Base-by-base conservation (phyloP, 1,284 basidiomycete species). In the Earliella scabrosa region DNA sequence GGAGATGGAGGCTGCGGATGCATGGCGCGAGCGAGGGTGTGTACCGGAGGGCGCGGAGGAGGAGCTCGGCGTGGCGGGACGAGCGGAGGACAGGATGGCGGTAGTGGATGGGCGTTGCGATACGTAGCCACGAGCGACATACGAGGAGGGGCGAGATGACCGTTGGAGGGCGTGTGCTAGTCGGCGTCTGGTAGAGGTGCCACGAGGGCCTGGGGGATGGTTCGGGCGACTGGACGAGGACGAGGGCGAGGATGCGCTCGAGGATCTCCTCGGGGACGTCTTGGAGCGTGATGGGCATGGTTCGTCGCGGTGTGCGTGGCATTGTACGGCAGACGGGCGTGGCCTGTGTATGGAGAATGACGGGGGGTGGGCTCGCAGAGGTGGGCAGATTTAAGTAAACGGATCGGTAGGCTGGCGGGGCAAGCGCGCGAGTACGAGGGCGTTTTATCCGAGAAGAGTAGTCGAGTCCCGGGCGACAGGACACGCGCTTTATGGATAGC, bases 221-320 rank as follows among this genome's bases (percentile, higher is more conserved):
- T 32, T 52, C 50, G 54, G 63, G 27, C 62, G 61, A 8, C 63
- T 64, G 35, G 68, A 71, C 51, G 50, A 81, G 67, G 16, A 71
- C 68, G 58, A 77, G 73, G 0, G 71, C 58, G 54, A 85, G 75
- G 58, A 85, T 81, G 56, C 76, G 77, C 54, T 79, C 77, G 52
- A 85, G 70, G 59, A 85, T 73, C 64, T 85, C 83, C 71, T 85
- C 83, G 7, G 83, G 83, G 53, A 84, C 75, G 39, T 69, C 65
- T n/a, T 69, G 65, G 43, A 82, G 68, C 4, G 60, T 61, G 40
- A 54, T 34, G 41, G 48, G 50, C 63, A 65, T 65, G 44, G 54
- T 21, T 31, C 23, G 45, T n/a, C 7, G 38, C 14, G 7, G 50
- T 23, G 38, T 38, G 38, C 14, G n/a, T n/a, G n/a, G n/a, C n/a